Conservation (phyloP, 768 basidiomycete species). For the Termitomyces sp. region DNA sequence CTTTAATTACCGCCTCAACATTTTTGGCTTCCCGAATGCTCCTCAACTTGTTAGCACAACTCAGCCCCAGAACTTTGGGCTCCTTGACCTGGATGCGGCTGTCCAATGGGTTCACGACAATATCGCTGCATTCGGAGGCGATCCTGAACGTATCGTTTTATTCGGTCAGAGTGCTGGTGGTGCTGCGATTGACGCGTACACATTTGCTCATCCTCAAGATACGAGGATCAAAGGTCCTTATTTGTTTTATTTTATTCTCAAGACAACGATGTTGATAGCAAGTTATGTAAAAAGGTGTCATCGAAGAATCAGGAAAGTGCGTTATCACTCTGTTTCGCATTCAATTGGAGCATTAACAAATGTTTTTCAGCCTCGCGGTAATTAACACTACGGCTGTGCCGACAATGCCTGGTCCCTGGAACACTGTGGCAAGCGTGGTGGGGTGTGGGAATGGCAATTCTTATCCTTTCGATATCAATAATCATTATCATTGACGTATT, state of each 20-base stretch:
- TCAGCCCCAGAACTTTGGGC: slow-evolving; percentile 32
- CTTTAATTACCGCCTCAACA: slow-evolving; percentile 33
- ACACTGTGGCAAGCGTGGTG: slow-evolving; percentile 22
- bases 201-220: slow-evolving; percentile 28
- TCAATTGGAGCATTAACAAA: background rate
- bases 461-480: background rate
- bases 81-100: slow-evolving; percentile 34
- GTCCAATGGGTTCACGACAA: slow-evolving; percentile 43
- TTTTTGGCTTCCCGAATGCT: slow-evolving; percentile 34
- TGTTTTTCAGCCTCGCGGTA: slow-evolving; percentile 5
- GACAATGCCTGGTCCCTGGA: slow-evolving; percentile 23
- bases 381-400: slow-evolving; percentile 1
- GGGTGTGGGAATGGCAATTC: slow-evolving; percentile 28
- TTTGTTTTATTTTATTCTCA: background rate
- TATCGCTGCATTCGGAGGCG: slow-evolving; percentile 40
- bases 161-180: slow-evolving; percentile 35
- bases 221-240: slow-evolving; percentile 17
- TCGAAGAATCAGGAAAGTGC: slow-evolving; percentile 32
- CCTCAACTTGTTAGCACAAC: slow-evolving; percentile 25
- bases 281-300: slow-evolving; percentile 18
- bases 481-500: background rate
- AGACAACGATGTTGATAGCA: background rate
- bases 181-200: slow-evolving; percentile 26
- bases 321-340: background rate
- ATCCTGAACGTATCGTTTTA: slow-evolving; percentile 30